Base-by-base conservation (phyloP, 768 basidiomycete genomes). In the Naganishia kalamii region DNA sequence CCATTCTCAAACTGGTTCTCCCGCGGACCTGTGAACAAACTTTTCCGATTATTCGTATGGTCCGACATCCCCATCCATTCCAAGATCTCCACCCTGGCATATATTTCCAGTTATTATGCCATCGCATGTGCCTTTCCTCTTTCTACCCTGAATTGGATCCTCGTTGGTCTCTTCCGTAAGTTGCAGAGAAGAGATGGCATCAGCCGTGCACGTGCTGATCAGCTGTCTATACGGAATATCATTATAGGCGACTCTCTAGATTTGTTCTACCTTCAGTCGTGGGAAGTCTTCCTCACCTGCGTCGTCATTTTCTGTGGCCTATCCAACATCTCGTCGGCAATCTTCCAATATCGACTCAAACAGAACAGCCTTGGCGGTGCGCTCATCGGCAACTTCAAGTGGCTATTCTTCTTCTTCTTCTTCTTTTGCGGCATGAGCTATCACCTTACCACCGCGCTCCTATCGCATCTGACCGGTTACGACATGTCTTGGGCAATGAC, bases 401-500 rank as follows among this genome's bases (percentile, higher is more conserved):
- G 64, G 52, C 52, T 65, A 13, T 52, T 88, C 5, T 89, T 89
- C 84, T 89, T 90, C 86, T 86, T 72, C 76, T 86, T 72, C 61
- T 68, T 68, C 67, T 74, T 62, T 49, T 63, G 70, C 32, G 88
- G 88, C 1, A 80, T 90, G 54, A 86, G 85, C 62, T 83, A 88
- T 65, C 88, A 88, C 65, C 80, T 90, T 40, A 80, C 83, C 32
- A 82, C 83, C 25, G 84, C 85, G 2, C 79, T 86, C 41, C 78
- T 84, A 47, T 81, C 84, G 0, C 85, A 86, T 73, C 32, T 85
- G 21, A 82, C 84, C 72, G 83, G 84, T 40, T 86, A 84, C 70
- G 81, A 86, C 73, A 78, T 80, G 77, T 82, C 84, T 12, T 90
- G 88, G 89, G 84, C 84, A 29, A 85, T 88, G 8, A 90, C 88